Evolutionary conservation across 176 grass and related monocot genomes (phyloP).

Genomic region (Oryza coarctata): DNA sequence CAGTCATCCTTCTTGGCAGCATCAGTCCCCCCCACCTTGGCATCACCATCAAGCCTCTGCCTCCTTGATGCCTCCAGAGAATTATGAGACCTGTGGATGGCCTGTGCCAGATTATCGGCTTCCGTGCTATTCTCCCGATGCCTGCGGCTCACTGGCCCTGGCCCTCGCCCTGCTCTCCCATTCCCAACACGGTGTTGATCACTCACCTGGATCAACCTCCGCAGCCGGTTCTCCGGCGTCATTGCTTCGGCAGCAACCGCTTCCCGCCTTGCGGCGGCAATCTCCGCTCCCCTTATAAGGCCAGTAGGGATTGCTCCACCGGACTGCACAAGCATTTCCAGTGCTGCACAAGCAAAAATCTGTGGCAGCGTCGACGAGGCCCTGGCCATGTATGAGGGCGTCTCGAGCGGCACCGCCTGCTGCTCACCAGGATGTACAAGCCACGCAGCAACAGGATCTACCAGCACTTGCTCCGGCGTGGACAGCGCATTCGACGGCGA

Average conservation of each 20-base stretch:
- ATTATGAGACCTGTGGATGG: conserved; percentile 57
- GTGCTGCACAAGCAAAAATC: background rate
- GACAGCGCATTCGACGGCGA: conserved; percentile 56
- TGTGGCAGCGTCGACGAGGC: background rate
- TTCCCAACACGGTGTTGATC: conserved; percentile 44
- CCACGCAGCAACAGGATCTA: conserved; percentile 41
- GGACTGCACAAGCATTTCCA: conserved; percentile 28
- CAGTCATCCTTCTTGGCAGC: conserved; percentile 44
- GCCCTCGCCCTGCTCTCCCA: conserved; percentile 21
- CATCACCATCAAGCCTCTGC: conserved; percentile 40
- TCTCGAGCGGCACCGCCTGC: background rate
- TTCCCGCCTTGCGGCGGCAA: background rate
- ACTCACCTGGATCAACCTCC: conserved; percentile 61
- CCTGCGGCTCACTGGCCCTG: background rate
- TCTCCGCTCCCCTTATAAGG: conserved; percentile 17
- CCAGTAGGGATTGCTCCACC: background rate
- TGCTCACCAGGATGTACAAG: conserved; percentile 31
- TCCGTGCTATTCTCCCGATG: conserved; percentile 46
- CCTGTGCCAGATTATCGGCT: conserved; percentile 41
- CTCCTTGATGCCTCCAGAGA: conserved; percentile 49
- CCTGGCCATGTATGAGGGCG: background rate
- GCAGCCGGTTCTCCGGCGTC: conserved; percentile 57
- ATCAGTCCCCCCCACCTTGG: conserved; percentile 29
- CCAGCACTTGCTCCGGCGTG: conserved; percentile 30
- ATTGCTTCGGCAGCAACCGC: conserved; percentile 27